These are phyloP conservation scores for Suillus weaverae DNA, from an alignment of 768 basidiomycete genomes.

Conservation along the genomic window DNA sequence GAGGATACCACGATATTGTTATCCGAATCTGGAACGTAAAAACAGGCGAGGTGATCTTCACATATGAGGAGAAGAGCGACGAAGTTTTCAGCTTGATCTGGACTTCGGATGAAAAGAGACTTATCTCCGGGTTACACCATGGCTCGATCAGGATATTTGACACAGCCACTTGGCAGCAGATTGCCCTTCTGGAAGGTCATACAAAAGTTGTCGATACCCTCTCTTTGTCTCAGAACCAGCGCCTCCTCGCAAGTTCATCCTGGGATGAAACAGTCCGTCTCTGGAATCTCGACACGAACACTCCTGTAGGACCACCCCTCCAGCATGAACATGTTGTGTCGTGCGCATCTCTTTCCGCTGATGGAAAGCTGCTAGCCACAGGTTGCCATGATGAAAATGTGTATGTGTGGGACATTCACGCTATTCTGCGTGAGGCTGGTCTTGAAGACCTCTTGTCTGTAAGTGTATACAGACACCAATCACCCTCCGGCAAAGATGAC, in stretches of 20 bases:
- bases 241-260: background rate
- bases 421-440: background rate
- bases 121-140: background rate
- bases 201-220: background rate
- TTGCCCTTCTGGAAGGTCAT: background rate
- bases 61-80: background rate
- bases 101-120: background rate
- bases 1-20: background rate
- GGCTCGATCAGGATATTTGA: background rate
- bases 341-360: background rate
- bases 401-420: background rate
- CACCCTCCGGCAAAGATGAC: background rate
- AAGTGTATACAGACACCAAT: background rate
- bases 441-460: background rate
- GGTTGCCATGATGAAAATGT: background rate
- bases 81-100: background rate
- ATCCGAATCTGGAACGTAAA: background rate
- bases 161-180: background rate
- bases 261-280: background rate
- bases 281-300: background rate
- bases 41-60: background rate
- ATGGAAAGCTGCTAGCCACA: background rate
- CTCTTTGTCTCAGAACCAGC: background rate
- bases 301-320: background rate
- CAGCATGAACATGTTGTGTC: background rate